Conservation (phyloP, 768 basidiomycete genomes). For the Strobilomyces echinocephalus region DNA sequence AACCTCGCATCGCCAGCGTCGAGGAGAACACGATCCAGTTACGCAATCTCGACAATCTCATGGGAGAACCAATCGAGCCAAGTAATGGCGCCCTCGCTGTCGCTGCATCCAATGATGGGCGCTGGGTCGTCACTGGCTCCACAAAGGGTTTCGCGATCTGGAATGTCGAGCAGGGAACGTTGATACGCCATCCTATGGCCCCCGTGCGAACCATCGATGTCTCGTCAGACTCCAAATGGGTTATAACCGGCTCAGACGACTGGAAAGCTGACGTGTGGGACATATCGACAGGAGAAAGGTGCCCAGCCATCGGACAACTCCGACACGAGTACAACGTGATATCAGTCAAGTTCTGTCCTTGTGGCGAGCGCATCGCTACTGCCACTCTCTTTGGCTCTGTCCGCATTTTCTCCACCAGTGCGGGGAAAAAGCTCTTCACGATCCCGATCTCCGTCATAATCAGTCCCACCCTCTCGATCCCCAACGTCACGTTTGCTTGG, state of each 20-base stretch:
- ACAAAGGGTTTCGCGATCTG: conserved; percentile 13
- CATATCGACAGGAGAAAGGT: conserved; percentile 9
- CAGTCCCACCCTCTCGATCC: background rate
- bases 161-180: background rate
- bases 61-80: conserved; percentile 11
- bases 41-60: conserved; percentile 2
- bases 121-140: conserved; percentile 5
- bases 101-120: conserved; percentile 10
- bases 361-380: conserved; percentile 14
- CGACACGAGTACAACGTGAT: conserved; percentile 18
- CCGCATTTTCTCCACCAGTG: conserved; percentile 7
- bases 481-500: conserved; percentile 11
- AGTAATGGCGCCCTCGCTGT: conserved; percentile 2
- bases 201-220: conserved; percentile 16
- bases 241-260: conserved; percentile 15
- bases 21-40: conserved; percentile 10
- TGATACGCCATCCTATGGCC: background rate
- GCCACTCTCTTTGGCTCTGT: conserved; percentile 19
- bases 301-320: background rate
- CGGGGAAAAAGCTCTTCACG: conserved; percentile 12
- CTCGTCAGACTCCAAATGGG: conserved; percentile 18
- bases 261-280: conserved; percentile 13
- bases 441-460: conserved; percentile 15
- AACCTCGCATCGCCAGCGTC: conserved; percentile 4
- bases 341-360: conserved; percentile 18